Percentiles rank a stretch among this genome's conserved stretches.
These are phyloP conservation scores for Xylariaceae sp. DNA, from an alignment of 2,329 filamentous ascomycete species.

Conservation along the genomic window DNA sequence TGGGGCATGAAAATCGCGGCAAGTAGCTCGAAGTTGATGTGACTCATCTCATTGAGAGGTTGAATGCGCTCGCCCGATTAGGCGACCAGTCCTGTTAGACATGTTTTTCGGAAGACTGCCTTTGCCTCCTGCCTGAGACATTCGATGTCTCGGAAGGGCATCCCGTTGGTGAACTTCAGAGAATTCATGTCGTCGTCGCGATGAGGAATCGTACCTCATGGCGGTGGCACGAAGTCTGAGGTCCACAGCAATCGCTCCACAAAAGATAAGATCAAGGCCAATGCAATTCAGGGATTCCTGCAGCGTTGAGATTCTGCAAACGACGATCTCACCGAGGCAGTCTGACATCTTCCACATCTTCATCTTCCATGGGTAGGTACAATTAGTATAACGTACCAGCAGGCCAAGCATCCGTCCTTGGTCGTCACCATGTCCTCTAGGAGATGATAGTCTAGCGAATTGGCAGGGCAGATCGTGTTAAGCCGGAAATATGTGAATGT, in stretches of 20 bases:
- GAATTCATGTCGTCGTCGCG: not conserved
- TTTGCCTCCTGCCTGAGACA: not conserved
- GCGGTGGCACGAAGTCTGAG: no score
- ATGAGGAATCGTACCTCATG: not conserved
- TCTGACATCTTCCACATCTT: not conserved
- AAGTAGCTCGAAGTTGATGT: no score
- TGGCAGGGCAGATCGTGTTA: not conserved
- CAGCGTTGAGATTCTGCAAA: no score
- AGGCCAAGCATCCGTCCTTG: constrained; percentile 8
- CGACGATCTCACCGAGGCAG: no score
- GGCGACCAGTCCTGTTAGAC: not conserved
- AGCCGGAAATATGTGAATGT: not conserved
- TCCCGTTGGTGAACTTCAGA: not conserved
- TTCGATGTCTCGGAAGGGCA: not conserved
- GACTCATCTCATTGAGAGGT: no score
- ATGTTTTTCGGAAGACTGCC: not conserved
- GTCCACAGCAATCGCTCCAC: not conserved
- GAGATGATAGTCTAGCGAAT: not conserved
- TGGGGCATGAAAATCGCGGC: no score
- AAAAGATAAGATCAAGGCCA: not conserved
- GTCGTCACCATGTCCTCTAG: constrained; percentile 13
- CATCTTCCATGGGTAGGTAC: not conserved
- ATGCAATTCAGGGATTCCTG: not conserved
- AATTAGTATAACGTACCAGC: constrained; percentile 7
- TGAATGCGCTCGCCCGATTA: no score